These are phyloP conservation scores for Hexamita inflata DNA, from an alignment of 208 protist genomes.

Conservation along the genomic window DNA sequence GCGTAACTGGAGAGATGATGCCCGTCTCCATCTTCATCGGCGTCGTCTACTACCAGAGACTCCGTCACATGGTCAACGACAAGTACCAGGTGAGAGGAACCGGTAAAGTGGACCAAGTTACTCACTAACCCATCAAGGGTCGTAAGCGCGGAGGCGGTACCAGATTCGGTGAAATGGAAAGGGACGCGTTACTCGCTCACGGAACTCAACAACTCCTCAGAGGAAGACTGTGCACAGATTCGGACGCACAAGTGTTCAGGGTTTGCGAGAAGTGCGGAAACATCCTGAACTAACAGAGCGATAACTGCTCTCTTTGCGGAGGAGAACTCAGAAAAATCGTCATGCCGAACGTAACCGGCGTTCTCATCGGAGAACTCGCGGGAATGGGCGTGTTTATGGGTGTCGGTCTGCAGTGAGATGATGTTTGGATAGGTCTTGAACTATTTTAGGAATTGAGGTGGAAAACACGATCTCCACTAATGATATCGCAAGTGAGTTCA, in stretches of 20 bases:
- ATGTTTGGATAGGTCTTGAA: no score
- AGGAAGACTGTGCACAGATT: slow-evolving; percentile 79
- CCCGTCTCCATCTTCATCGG: slow-evolving; percentile 79
- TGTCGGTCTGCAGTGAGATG: slow-evolving; percentile 34
- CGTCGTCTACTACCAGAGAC: slow-evolving; percentile 94
- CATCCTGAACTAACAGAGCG: slow-evolving; percentile 26
- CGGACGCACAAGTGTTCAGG: slow-evolving; percentile 47
- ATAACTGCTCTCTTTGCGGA: background rate
- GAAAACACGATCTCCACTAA: no score
- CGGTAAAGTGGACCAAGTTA: slow-evolving; percentile 70
- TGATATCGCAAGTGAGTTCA: no score
- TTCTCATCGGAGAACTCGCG: slow-evolving; percentile 61
- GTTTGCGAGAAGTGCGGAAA: slow-evolving; percentile 45
- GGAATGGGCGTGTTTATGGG: slow-evolving; percentile 63
- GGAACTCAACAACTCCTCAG: slow-evolving; percentile 88
- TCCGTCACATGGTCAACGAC: slow-evolving; percentile 98
- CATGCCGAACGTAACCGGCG: slow-evolving; percentile 61
- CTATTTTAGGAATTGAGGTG: no score
- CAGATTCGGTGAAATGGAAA: slow-evolving; percentile 99
- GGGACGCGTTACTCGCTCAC: slow-evolving; percentile 93
- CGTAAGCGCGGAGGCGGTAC: slow-evolving; percentile 76
- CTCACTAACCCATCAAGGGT: slow-evolving; percentile 94
- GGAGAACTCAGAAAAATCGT: no score
- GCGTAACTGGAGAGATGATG: slow-evolving; percentile 77
- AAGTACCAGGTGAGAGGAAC: slow-evolving; percentile 89